Conservation (phyloP, 1,284 basidiomycete species). For the Ganoderma sp. region DNA sequence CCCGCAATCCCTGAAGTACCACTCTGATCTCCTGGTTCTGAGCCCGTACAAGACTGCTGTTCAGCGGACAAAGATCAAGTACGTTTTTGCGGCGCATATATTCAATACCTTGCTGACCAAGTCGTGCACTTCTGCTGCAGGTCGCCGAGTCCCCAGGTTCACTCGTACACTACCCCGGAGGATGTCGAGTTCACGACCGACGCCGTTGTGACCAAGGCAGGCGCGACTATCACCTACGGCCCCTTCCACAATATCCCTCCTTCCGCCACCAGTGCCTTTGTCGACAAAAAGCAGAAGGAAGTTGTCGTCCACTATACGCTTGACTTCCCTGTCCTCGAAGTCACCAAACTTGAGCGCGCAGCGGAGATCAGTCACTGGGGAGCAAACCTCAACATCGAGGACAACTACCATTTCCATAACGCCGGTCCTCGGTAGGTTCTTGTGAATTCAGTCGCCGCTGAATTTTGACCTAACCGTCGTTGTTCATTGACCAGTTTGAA, state of each 20-base stretch:
- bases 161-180: conserved; percentile 71
- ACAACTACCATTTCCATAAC: conserved; percentile 86
- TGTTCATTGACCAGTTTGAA: conserved; percentile 66
- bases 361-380: conserved; percentile 99
- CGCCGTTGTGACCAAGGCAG: conserved; percentile 71
- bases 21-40: conserved; percentile 75
- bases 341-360: conserved; percentile 73
- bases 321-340: conserved; percentile 79
- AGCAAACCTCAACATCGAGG: conserved; percentile 91
- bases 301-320: conserved; percentile 83
- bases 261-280: conserved; percentile 62
- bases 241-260: conserved; percentile 80
- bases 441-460: neutral
- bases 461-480: neutral
- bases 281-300: conserved; percentile 64
- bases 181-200: conserved; percentile 64
- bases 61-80: conserved; percentile 89
- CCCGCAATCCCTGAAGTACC: conserved; percentile 82
- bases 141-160: conserved; percentile 68
- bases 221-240: conserved; percentile 85
- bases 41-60: conserved; percentile 84
- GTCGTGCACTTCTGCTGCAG: conserved; percentile 45
- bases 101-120: neutral
- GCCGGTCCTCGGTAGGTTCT: conserved; percentile 81
- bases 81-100: conserved; percentile 33